Conservation (phyloP, 495 filamentous ascomycete genomes). For the Aspergillus bridgeri region DNA sequence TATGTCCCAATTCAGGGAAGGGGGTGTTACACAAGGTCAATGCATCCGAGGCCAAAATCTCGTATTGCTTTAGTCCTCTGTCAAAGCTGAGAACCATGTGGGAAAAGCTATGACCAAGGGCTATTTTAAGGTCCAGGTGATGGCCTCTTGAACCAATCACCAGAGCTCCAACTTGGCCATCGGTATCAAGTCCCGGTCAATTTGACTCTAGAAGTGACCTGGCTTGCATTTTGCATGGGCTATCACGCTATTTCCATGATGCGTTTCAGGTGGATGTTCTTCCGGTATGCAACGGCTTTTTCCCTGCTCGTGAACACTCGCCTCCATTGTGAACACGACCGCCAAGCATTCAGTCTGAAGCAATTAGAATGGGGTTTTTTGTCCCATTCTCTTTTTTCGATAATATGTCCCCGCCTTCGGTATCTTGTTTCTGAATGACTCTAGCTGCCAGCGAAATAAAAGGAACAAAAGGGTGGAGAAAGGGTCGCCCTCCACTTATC, state of each 20-base stretch:
- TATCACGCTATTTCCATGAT: neutral
- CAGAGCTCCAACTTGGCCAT: neutral
- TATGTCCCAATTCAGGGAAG: neutral
- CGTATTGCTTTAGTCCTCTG: neutral
- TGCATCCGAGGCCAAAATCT: neutral
- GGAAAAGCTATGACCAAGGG: constrained; percentile 2
- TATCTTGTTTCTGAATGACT: neutral
- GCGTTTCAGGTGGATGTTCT: neutral
- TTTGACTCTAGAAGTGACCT: neutral
- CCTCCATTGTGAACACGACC: neutral
- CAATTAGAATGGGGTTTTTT: too few relatives aligned
- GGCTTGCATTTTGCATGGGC: neutral
- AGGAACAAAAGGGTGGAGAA: too few relatives aligned
- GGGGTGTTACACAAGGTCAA: neutral
- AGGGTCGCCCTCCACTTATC: neutral
- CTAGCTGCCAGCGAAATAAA: neutral
- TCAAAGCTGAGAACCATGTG: neutral
- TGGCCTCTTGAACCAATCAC: neutral
- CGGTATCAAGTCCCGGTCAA: neutral
- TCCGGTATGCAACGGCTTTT: neutral
- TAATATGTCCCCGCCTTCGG: neutral
- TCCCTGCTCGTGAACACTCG: neutral
- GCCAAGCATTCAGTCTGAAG: neutral
- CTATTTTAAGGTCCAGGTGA: neutral
- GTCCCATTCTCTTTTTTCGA: neutral